Conservation (phyloP, 2,329 filamentous ascomycete species). For the Salinomyces thailandicus region DNA sequence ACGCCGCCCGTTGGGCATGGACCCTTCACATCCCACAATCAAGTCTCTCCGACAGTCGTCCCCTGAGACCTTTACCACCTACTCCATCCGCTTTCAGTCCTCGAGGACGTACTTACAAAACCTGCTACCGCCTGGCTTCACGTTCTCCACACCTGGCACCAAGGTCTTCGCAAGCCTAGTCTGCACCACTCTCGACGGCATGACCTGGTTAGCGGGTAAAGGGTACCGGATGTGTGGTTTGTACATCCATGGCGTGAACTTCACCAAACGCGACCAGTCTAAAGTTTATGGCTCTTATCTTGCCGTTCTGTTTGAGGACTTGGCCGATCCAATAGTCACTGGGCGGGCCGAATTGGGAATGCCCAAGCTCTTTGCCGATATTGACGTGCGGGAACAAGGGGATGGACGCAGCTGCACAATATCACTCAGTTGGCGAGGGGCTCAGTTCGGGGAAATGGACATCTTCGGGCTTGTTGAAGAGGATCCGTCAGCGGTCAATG, state of each 20-base stretch:
- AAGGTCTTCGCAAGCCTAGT: conserved; percentile 30
- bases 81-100: conserved; percentile 32
- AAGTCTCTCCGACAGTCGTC: conserved; percentile 8
- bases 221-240: conserved; percentile 51
- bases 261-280: conserved; percentile 40
- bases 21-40: conserved; percentile 3
- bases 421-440: conserved; percentile 26
- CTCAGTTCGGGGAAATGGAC: conserved; percentile 25
- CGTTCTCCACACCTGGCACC: conserved; percentile 30
- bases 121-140: conserved; percentile 30
- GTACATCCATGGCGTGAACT: conserved; percentile 53
- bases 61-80: conserved; percentile 26
- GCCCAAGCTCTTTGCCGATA: conserved; percentile 37
- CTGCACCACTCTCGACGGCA: conserved; percentile 32
- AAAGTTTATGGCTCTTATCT: conserved; percentile 44
- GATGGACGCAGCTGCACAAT: conserved; percentile 9
- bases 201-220: conserved; percentile 51
- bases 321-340: conserved; percentile 50
- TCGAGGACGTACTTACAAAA: conserved; percentile 33
- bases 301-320: conserved; percentile 47
- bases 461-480: conserved; percentile 17
- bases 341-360: conserved; percentile 53
- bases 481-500: conserved; percentile 1
- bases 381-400: conserved; percentile 11
- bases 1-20: conserved; percentile 19